These are phyloP conservation scores for Cystobasidium tubakii DNA, from an alignment of 768 basidiomycete genomes.

Conservation along the genomic window DNA sequence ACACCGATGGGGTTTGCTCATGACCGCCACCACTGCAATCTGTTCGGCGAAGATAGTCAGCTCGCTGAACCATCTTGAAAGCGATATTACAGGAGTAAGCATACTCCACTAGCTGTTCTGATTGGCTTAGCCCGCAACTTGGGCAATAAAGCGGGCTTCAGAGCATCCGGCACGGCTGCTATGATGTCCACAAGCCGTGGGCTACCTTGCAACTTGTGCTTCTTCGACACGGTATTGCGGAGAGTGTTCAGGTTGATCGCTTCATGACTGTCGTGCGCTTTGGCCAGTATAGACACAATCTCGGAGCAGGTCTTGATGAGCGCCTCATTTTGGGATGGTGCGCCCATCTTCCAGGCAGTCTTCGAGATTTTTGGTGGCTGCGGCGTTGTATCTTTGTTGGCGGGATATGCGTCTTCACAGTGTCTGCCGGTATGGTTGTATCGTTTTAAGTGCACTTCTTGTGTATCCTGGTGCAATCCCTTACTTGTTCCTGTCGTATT, in stretches of 20 bases:
- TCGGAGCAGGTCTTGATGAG: slow-evolving; percentile 86
- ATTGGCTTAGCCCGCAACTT: slow-evolving; percentile 89
- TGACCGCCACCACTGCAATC: slow-evolving; percentile 99
- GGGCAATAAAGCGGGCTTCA: slow-evolving; percentile 82
- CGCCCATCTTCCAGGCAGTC: slow-evolving; percentile 3
- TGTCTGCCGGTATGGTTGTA: too few species aligned
- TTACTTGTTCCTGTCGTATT: too few species aligned
- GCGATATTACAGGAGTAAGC: slow-evolving; percentile 46
- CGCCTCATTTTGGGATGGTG: slow-evolving; percentile 72
- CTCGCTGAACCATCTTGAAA: neutral
- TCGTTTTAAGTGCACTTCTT: too few species aligned
- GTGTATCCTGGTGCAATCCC: too few species aligned
- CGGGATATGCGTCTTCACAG: neutral
- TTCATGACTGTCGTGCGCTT: slow-evolving; percentile 69
- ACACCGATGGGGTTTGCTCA: slow-evolving; percentile 99
- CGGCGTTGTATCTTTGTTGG: neutral
- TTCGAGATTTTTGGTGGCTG: slow-evolving; percentile 16
- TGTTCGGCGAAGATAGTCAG: slow-evolving; percentile 47
- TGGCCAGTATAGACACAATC: slow-evolving; percentile 88
- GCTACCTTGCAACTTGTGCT: slow-evolving; percentile 74
- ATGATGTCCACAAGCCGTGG: slow-evolving; percentile 96
- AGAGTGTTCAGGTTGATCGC: slow-evolving; percentile 81
- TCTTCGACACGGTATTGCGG: slow-evolving; percentile 81
- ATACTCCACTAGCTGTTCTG: slow-evolving; percentile 88
- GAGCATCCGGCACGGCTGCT: slow-evolving; percentile 94